These are phyloP conservation scores for Aphanomyces astaci DNA, from an alignment of 352 stramenopile species.

Conservation along the genomic window DNA sequence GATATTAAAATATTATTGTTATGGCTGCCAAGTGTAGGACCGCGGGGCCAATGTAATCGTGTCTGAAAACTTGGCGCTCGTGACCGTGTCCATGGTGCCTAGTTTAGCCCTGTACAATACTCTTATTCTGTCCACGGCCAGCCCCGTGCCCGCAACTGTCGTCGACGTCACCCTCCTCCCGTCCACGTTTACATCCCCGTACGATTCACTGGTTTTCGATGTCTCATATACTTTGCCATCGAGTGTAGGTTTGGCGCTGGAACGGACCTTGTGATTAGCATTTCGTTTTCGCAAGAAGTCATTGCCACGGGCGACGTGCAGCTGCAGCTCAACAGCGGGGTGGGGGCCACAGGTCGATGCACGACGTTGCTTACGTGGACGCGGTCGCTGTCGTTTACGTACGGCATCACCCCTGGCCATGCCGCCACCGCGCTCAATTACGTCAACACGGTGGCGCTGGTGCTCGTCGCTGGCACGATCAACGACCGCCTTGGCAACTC, in stretches of 20 bases:
- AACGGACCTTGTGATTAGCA: constrained; percentile 44
- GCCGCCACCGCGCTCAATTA: constrained; percentile 52
- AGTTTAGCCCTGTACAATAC: constrained; percentile 50
- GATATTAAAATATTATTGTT: too few species aligned
- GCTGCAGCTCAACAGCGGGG: constrained; percentile 36
- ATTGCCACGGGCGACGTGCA: constrained; percentile 43
- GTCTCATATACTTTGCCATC: too few species aligned
- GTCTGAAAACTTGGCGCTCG: constrained; percentile 28
- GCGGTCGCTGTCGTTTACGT: constrained; percentile 52
- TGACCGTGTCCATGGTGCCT: constrained; percentile 48
- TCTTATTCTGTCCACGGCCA: constrained; percentile 57
- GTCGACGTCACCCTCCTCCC: constrained; percentile 36
- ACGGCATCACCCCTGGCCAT: constrained; percentile 52
- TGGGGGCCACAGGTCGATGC: constrained; percentile 48
- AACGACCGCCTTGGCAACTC: constrained; percentile 57
- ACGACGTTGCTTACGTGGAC: constrained; percentile 50
- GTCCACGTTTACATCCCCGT: constrained; percentile 26
- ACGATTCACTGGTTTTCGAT: too few species aligned
- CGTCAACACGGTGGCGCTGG: constrained; percentile 42
- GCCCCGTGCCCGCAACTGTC: constrained; percentile 39
- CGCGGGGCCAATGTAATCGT: constrained; percentile 58
- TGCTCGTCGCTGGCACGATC: constrained; percentile 47
- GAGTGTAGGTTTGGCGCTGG: constrained; percentile 57
- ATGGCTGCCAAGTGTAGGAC: constrained; percentile 28
- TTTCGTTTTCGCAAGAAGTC: constrained; percentile 78